Evolutionary conservation across 768 basidiomycete genomes (phyloP), one percentile per base, ranked within the genome.

Genomic region (Pulveroboletus frians): DNA sequence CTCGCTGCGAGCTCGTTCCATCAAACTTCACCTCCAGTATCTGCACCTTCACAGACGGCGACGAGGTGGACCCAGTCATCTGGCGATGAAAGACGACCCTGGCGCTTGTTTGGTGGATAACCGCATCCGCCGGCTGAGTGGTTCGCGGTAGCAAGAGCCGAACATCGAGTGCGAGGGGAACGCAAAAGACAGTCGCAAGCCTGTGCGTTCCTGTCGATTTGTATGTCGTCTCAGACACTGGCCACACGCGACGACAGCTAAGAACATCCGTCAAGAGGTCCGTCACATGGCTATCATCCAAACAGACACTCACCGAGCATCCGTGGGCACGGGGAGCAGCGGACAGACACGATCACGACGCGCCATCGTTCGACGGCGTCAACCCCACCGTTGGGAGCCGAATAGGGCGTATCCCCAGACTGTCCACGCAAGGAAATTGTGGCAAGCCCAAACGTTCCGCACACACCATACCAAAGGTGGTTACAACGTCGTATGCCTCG

Each of bases 381-480:
- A 29, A 5, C 5, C 32, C 37, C 34, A 26, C 46, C 43, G 20
- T 18, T 48, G 51, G 41, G 45, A 47, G 39, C 49, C 26, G 30
- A 39, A 39, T 32, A 36, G 32, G 13, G 23, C n/a, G 9, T 35
- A 39, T 31, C 17, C 21, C 4, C 11, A n/a, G n/a, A n/a, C n/a
- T n/a, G 15, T 45, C 54, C 47, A 39, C n/a, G 47, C 52, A 47
- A 50, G 52, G 48, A 1, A 58, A 55, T 43, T 46, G 21, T 44
- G 50, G 57, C 21, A 58, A 55, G 50, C 44, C 38, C 34, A 44
- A 44, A 40, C 18, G 6, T 17, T 38, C 30, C 14, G 13, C 9
- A 5, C 44, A 41, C 29, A 14, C 43, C 26, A 57, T 51, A 26
- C 58, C 58, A 60, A 60, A 61, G 41, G 15, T 10, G 57, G 50